Conservation (phyloP, 257 asterid genomes). For the Euphrasia confusa region DNA sequence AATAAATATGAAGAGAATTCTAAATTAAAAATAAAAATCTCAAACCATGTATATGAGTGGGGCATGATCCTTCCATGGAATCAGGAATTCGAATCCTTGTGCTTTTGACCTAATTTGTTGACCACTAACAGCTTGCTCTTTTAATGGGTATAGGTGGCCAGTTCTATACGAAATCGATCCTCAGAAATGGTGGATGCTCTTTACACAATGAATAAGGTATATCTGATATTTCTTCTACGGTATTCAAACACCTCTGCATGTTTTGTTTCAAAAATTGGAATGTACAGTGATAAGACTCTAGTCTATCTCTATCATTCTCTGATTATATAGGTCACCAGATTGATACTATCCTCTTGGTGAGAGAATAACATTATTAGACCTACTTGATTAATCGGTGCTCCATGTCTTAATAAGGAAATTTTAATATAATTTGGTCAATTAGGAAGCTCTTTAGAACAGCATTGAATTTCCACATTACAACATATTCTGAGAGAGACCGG, state of each 20-base stretch:
- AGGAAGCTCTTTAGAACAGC: slow-evolving; percentile 5
- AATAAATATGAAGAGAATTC: slow-evolving; percentile 10
- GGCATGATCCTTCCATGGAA: slow-evolving; percentile 17
- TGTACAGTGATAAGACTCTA: slow-evolving; percentile 14
- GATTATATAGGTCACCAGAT: slow-evolving; percentile 10
- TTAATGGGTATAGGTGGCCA: slow-evolving; percentile 53
- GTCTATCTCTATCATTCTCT: slow-evolving; percentile 18
- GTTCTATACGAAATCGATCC: slow-evolving; percentile 59
- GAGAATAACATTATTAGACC: slow-evolving; percentile 17
- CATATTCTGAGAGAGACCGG: slow-evolving; percentile 16
- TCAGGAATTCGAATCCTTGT: slow-evolving; percentile 9
- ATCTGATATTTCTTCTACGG: slow-evolving; percentile 12
- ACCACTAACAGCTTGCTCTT: slow-evolving; percentile 23
- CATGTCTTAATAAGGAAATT: slow-evolving; percentile 13
- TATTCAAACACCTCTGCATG: slow-evolving; percentile 7
- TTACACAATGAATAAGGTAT: slow-evolving; percentile 59
- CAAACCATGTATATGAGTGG: slow-evolving; percentile 4
- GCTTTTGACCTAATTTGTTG: slow-evolving; percentile 14
- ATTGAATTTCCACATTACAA: slow-evolving; percentile 11
- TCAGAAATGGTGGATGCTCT: slow-evolving; percentile 85
- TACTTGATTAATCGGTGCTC: slow-evolving; percentile 18
- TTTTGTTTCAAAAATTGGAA: slow-evolving; percentile 7
- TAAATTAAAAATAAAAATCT: not conserved
- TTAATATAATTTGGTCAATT: not conserved
- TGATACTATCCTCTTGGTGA: slow-evolving; percentile 8